These are phyloP conservation scores for Takashimella koratensis DNA, from an alignment of 1,284 basidiomycete genomes.

Conservation along the genomic window DNA sequence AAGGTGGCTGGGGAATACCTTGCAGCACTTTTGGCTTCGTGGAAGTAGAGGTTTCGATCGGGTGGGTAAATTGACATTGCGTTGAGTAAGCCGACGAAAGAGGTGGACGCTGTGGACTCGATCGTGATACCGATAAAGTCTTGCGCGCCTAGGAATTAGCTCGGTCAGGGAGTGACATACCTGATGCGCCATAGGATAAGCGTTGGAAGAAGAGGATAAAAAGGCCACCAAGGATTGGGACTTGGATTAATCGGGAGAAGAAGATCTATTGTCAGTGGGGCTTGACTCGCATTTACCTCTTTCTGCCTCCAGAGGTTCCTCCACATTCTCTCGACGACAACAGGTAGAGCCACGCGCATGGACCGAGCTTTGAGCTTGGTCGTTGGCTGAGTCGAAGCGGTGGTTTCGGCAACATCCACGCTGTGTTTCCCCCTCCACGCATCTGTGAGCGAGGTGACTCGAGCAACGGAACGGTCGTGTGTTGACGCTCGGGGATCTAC, in stretches of 20 bases:
- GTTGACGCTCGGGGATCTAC: constrained; percentile 37
- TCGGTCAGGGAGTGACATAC: constrained; percentile 8
- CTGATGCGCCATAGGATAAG: constrained; percentile 40
- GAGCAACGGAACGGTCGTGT: constrained; percentile 16
- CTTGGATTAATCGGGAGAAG: constrained; percentile 46
- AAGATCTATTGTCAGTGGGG: constrained; percentile 28
- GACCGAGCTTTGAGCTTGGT: neutral
- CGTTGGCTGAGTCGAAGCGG: neutral
- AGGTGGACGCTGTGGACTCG: constrained; percentile 34
- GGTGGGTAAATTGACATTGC: constrained; percentile 50
- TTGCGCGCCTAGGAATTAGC: constrained; percentile 38
- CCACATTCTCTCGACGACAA: constrained; percentile 47
- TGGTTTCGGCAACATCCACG: constrained; percentile 6
- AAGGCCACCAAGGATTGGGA: constrained; percentile 44
- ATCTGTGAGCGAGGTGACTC: constrained; percentile 23
- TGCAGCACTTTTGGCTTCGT: constrained; percentile 48
- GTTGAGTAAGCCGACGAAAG: constrained; percentile 49
- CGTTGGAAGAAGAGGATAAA: constrained; percentile 51
- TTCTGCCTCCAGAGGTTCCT: constrained; percentile 48
- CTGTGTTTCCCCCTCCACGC: constrained; percentile 12
- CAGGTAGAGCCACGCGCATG: constrained; percentile 46
- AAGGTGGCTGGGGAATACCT: constrained; percentile 50
- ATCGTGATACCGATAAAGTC: constrained; percentile 49
- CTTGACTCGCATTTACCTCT: constrained; percentile 17
- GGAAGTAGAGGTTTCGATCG: constrained; percentile 50